Evolutionary conservation across 2,329 filamentous ascomycete genomes (phyloP).

Genomic region (Hymenoscyphus linearis): DNA sequence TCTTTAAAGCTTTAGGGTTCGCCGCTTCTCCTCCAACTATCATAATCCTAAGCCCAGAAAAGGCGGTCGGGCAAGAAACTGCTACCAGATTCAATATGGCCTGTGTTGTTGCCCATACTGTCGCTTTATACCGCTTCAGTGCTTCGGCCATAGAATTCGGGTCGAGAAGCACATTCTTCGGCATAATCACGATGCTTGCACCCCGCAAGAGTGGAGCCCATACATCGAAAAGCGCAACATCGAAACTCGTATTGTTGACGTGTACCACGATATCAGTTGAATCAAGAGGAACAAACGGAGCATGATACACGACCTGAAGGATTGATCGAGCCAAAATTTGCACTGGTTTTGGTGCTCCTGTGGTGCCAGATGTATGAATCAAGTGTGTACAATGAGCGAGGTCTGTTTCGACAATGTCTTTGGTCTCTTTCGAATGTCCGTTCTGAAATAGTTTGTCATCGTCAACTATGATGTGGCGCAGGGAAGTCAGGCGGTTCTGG

Average conservation of each 20-base stretch:
- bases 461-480: not conserved
- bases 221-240: slow-evolving; percentile 1
- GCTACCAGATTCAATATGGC: not conserved
- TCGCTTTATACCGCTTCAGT: not conserved
- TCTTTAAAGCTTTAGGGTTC: not conserved
- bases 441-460: not conserved
- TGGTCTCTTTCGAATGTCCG: not conserved
- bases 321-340: not conserved
- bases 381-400: not conserved
- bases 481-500: not conserved
- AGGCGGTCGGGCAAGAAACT: not conserved
- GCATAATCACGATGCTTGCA: slow-evolving; percentile 2
- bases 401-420: not conserved
- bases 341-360: slow-evolving; percentile 1
- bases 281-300: not conserved
- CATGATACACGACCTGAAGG: not conserved
- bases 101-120: slow-evolving; percentile 1
- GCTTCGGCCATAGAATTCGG: not conserved
- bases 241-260: slow-evolving; percentile 3
- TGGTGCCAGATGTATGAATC: not conserved
- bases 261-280: not conserved
- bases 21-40: not conserved
- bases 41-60: not conserved
- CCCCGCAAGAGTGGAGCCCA: not conserved
- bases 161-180: not conserved